These are phyloP conservation scores for Naganishia vishniacii DNA, from an alignment of 768 basidiomycete species.

Conservation along the genomic window DNA sequence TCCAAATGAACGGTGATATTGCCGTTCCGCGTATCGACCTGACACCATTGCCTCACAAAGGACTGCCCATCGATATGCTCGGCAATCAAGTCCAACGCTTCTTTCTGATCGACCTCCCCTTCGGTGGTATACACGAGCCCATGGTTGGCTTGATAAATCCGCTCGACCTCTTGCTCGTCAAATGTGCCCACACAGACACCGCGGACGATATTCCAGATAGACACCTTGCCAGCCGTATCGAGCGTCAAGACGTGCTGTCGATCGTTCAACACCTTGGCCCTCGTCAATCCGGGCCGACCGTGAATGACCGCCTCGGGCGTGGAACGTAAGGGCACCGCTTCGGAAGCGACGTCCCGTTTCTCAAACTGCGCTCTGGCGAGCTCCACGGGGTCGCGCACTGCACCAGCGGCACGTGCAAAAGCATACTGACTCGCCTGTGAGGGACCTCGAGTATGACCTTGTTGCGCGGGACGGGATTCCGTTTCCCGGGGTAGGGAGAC, in stretches of 20 bases:
- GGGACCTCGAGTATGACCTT: conserved; percentile 31
- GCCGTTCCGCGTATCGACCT: conserved; percentile 82
- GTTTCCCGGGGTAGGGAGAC: conserved; percentile 27
- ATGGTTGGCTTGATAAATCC: conserved; percentile 59
- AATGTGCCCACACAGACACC: conserved; percentile 70
- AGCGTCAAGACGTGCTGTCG: conserved; percentile 83
- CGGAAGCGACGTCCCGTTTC: conserved; percentile 69
- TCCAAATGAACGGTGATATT: conserved; percentile 79
- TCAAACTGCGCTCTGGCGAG: conserved; percentile 46
- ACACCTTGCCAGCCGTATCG: conserved; percentile 79
- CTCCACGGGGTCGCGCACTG: conserved; percentile 25
- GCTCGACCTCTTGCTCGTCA: conserved; percentile 52
- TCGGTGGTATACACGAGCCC: neutral
- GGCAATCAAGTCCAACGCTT: conserved; percentile 77
- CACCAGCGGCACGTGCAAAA: neutral
- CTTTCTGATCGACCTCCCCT: conserved; percentile 44
- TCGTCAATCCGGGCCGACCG: conserved; percentile 71
- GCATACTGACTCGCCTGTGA: conserved; percentile 23
- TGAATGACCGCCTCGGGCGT: conserved; percentile 65
- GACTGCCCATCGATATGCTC: conserved; percentile 94
- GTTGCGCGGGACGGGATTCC: conserved; percentile 27
- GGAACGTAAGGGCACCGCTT: conserved; percentile 58
- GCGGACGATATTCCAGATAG: conserved; percentile 84
- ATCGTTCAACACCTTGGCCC: conserved; percentile 77
- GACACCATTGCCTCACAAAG: conserved; percentile 75